Evolutionary conservation across 2,329 filamentous ascomycete genomes (phyloP), one percentile per base, ranked within the genome.

Genomic region (Fusarium sp.): DNA sequence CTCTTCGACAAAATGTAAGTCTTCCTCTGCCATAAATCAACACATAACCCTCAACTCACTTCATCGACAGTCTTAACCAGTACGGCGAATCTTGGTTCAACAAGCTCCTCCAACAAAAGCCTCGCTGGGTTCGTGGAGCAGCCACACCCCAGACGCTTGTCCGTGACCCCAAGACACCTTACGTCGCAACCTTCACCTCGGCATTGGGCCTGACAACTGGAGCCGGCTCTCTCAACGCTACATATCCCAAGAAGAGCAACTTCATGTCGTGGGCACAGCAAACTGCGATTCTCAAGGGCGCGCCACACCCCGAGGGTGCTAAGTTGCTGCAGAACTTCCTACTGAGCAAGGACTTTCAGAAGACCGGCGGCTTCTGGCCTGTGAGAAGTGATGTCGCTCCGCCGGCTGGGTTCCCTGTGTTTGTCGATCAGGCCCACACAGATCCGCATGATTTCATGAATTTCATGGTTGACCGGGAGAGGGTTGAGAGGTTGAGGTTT

Each of bases 171-270:
- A 22, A 47, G 44, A 47, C 44, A 7, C 44, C 44, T 22, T 47
- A 47, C 20, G 14, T 30, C 3, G 44, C 28, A n/a, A 47, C 44
- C 7, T 47, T 47, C 28, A 47, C 44, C 13, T 47, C 44, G 9
- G 14, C 14, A 0, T 0, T 47, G 0, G 28, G 44, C 20, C 0
- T 47, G 1, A 8, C 44, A n/a, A 30, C 44, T 6, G 44, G 26
- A 4, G 28, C 44, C 0, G 20, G 44, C 5, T 47, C 44, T 47
- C 14, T 47, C 5, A 47, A 47, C 10, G 44, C 20, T 8, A 47
- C 20, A 16, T 30, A 8, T 30, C 44, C 44, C 28, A 47, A 30
- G 26, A 30, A 8, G 7, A 47, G 28, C 14, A 47, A 47, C 28
- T 47, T 47, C 26, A 30, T 47, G 10, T 47, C 28, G 7, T 30